Conservation (phyloP, 805 yeast genomes). For the Pichia thaimueangensis region DNA sequence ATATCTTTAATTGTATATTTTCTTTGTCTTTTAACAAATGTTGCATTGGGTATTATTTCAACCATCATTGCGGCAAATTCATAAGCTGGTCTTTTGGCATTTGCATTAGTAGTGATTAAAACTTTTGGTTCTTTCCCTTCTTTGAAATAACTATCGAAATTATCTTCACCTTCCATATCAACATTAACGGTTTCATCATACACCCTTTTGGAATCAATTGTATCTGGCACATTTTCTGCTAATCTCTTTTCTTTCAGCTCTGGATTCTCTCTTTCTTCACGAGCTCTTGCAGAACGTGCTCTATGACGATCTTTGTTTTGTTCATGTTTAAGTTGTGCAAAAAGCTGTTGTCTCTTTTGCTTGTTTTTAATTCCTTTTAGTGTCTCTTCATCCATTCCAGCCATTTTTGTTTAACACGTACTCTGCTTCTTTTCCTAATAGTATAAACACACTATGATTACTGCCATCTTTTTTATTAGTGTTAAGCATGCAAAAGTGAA, state of each 20-base stretch:
- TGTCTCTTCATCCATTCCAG: slow-evolving; percentile 33
- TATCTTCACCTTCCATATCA: slow-evolving; percentile 58
- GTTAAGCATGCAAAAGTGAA: neutral
- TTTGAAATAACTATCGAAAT: slow-evolving; percentile 52
- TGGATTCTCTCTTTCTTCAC: slow-evolving; percentile 79
- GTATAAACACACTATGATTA: neutral
- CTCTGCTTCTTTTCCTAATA: no score
- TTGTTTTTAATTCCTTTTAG: slow-evolving; percentile 59
- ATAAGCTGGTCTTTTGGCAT: slow-evolving; percentile 81
- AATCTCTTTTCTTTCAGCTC: slow-evolving; percentile 75
- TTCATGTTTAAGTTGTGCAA: slow-evolving; percentile 66
- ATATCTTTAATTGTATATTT: slow-evolving; percentile 83
- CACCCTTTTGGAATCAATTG: slow-evolving; percentile 78
- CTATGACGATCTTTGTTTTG: slow-evolving; percentile 72
- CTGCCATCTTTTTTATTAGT: neutral
- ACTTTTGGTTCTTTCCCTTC: slow-evolving; percentile 68
- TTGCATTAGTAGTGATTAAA: slow-evolving; percentile 79
- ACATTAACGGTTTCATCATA: slow-evolving; percentile 73
- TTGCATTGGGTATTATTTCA: slow-evolving; percentile 78
- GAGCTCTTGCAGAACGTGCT: slow-evolving; percentile 74
- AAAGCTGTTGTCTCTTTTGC: slow-evolving; percentile 70
- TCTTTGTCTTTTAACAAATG: slow-evolving; percentile 80
- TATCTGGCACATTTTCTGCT: slow-evolving; percentile 68
- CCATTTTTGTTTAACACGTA: no score
- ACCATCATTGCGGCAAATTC: slow-evolving; percentile 82